Conservation (phyloP, 2,329 filamentous ascomycete genomes). For the Fusarium sp. region DNA sequence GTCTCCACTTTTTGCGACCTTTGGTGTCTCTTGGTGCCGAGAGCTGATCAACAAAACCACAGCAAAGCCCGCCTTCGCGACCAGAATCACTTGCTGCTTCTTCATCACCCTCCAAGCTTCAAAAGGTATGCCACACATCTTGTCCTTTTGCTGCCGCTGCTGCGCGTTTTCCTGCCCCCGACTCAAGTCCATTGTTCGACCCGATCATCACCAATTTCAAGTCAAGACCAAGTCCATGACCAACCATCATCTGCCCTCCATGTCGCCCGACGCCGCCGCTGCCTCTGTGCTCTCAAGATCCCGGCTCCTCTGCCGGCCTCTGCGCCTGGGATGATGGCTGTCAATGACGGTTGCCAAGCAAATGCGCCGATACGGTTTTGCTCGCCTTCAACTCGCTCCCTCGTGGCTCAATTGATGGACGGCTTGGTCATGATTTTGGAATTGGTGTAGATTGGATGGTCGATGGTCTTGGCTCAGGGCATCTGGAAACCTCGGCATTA, state of each 20-base stretch:
- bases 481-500: not conserved
- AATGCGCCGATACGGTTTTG: not conserved
- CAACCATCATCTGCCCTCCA: constrained; percentile 18
- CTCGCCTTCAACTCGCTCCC: constrained; percentile 2
- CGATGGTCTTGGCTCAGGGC: constrained; percentile 21
- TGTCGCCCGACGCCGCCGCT: constrained; percentile 12
- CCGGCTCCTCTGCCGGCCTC: constrained; percentile 18
- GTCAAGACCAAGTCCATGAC: constrained; percentile 3
- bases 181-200: constrained; percentile 6
- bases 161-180: constrained; percentile 12
- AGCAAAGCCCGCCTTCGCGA: constrained; percentile 46
- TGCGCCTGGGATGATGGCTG: constrained; percentile 7
- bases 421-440: constrained; percentile 10
- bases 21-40: constrained; percentile 40
- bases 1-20: constrained; percentile 44
- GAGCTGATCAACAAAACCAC: constrained; percentile 48
- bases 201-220: constrained; percentile 26
- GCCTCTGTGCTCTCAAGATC: constrained; percentile 12
- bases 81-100: constrained; percentile 42
- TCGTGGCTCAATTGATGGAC: constrained; percentile 23
- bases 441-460: constrained; percentile 16
- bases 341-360: constrained; percentile 31
- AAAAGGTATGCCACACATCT: constrained; percentile 39
- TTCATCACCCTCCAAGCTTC: constrained; percentile 47
- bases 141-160: constrained; percentile 6